Percentiles rank a stretch among this genome's conserved stretches.
phyloP scores from a whole-genome alignment of 1,284 basidiomycete species.

The Paramarasmius palmivorus region DNA sequence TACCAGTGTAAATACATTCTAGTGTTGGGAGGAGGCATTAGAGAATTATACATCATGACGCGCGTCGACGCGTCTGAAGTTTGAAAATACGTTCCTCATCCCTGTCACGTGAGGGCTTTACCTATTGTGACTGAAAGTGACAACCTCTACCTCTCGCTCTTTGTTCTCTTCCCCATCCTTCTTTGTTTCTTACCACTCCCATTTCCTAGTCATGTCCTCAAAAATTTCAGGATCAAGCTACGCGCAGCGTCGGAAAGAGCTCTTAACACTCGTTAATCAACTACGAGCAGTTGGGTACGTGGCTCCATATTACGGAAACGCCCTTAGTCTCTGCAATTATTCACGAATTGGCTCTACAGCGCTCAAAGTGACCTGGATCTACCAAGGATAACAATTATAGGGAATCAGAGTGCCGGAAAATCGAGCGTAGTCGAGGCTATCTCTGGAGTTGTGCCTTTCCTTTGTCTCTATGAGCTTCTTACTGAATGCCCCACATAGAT shows the following conservation, averaged over 20 bases:
- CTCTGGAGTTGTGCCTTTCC: conserved; percentile 31
- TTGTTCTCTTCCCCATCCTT: too few species aligned
- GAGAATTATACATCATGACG: too few species aligned
- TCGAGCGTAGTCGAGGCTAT: conserved; percentile 42
- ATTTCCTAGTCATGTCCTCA: background rate
- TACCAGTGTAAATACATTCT: too few species aligned
- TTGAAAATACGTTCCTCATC: too few species aligned
- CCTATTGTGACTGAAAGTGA: too few species aligned
- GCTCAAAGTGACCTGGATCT: conserved; percentile 35
- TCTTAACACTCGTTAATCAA: background rate
- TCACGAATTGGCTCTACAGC: conserved; percentile 19
- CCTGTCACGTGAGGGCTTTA: too few species aligned
- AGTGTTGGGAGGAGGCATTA: too few species aligned
- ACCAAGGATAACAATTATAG: conserved; percentile 38
- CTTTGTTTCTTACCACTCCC: too few species aligned
- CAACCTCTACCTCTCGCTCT: too few species aligned
- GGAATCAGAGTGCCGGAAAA: conserved; percentile 44
- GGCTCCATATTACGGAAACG: too few species aligned
- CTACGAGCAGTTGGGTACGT: background rate
- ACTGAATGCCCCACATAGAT: conserved; percentile 28
- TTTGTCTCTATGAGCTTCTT: background rate
- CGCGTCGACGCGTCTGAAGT: too few species aligned
- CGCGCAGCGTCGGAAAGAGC: background rate
- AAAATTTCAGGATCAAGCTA: background rate
- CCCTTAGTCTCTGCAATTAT: too few species aligned